Conservation (phyloP, 352 stramenopile species). For the Globisporangium parvum region DNA sequence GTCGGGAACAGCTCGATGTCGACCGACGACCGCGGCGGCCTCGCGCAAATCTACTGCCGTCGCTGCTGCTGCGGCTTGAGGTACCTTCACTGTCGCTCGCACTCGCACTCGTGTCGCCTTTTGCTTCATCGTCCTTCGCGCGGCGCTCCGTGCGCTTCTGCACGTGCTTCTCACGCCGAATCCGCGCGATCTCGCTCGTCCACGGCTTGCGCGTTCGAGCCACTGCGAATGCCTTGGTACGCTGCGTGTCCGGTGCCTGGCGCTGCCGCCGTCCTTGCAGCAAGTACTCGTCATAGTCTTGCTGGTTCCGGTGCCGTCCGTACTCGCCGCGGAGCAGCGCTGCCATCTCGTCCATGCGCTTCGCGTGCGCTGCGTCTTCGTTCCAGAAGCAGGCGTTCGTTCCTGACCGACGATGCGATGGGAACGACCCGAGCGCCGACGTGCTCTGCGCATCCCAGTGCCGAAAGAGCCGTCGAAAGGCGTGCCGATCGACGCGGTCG, state of each 20-base stretch:
- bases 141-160: not conserved
- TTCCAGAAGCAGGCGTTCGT: slow-evolving; percentile 4
- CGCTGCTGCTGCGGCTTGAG: not conserved
- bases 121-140: slow-evolving; percentile 4
- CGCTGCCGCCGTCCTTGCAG: slow-evolving; percentile 10
- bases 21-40: not conserved
- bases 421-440: slow-evolving; percentile 3
- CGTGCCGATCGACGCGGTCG: slow-evolving; percentile 24
- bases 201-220: not conserved
- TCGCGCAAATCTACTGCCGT: not conserved
- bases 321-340: slow-evolving; percentile 18
- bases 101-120: slow-evolving; percentile 4
- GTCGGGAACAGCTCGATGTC: not conserved
- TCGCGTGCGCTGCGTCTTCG: slow-evolving; percentile 5
- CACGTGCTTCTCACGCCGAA: slow-evolving; percentile 2
- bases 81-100: not conserved
- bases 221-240: no score
- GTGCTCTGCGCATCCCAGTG: slow-evolving; percentile 28
- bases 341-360: slow-evolving; percentile 12
- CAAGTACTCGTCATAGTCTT: slow-evolving; percentile 53
- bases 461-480: slow-evolving; percentile 33
- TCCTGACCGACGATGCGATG: not conserved
- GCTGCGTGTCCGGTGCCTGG: not conserved
- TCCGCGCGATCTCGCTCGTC: slow-evolving; percentile 7
- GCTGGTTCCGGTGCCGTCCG: slow-evolving; percentile 25